Base-by-base conservation (phyloP, 352 stramenopile species). In the Pythium aphanidermatum region DNA sequence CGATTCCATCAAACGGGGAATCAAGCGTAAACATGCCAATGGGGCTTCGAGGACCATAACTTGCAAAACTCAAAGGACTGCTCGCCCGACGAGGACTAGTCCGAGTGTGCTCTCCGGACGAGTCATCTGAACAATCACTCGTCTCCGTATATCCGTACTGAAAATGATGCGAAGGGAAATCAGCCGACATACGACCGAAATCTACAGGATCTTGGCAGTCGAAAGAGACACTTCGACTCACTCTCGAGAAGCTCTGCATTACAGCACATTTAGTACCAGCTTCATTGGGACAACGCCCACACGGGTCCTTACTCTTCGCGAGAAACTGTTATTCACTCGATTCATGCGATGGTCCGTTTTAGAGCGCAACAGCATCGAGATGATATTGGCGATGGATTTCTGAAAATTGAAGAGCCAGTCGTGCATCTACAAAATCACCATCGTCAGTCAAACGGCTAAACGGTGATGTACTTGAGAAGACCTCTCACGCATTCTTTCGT, bases 391-490 rank as follows among this genome's bases (percentile, higher is more conserved):
- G 31, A 93, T 93, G 35, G 78, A 93, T 65, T 87, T 84, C 44
- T 93, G 82, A 59, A 93, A 93, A 29, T 91, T 89, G 63, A 93
- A 93, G 21, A 93, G 58, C 82, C 82, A 93, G 47, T 91, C 75
- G 46, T 91, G 78, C 82, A 93, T 93, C 81, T 91, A 53, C 20
- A 21, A 36, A 16, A 26, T 5, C 4, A 49, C 19, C 25, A 34
- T 26, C 13, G 24, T 24, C 25, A 4, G 37, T 26, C 24, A 36
- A 11, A 37, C 29, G 25, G 2, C 4, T 21, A 32, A 20, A 38
- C 39, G 11, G 31, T 10, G 27, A 23, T 20, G 23, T 26, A 29
- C 14, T 35, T 25, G 34, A 16, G 27, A 40, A 55, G 29, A 35
- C 25, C 16, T 54, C 54, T 50, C 70, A 92, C 81, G 44, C 72